Base-by-base conservation (phyloP, 2,329 filamentous ascomycete genomes). In the Remersonia thermophila region DNA sequence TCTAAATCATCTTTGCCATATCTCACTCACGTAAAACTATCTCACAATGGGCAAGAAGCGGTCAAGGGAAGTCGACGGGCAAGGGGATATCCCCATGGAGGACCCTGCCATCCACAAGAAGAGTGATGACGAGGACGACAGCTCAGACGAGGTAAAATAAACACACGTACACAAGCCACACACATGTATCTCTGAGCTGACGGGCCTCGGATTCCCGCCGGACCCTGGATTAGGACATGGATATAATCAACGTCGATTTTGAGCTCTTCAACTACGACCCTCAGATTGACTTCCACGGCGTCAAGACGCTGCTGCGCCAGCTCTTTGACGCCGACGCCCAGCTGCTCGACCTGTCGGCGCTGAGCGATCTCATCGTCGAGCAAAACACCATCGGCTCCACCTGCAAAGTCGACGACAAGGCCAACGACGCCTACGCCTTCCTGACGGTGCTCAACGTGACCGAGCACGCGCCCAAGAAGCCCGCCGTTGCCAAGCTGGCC, bases 211-310 rank as follows among this genome's bases (percentile, higher is more conserved):
- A 17, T 13, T 6, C 13, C 13, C 18, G 34, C 5, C 15, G 6
- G 15, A 14, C n/a, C 20, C 23, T 23, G n/a, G n/a, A n/a, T n/a
- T 12, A 93, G 83, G 84, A 94, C 52, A 81, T 86, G 53, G 83
- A 94, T 55, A 81, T 89, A 57, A 77, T 98, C 47, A 80, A 96
- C 55, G 86, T 96, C 39, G 89, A 96, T 47, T 98, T 98, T 53
- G 91, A 98, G 65, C 96, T 86, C 83, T 98, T 96, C 65, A 93
- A 95, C 61, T 93, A 89, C 44, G 80, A 91, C 50, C 70, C 83
- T 2, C 76, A 82, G 7, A 71, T 93, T 50, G 91, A 98, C 60
- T 96, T 96, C 60, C 89, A 96, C 61, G 91, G 91, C 40, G 73
- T 93, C 50, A 95, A 95, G 59, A 80, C 77, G 8, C 75, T 98